Evolutionary conservation across 768 basidiomycete genomes (phyloP), one percentile per base, ranked within the genome.

Genomic region (Plicaturopsis crispa): DNA sequence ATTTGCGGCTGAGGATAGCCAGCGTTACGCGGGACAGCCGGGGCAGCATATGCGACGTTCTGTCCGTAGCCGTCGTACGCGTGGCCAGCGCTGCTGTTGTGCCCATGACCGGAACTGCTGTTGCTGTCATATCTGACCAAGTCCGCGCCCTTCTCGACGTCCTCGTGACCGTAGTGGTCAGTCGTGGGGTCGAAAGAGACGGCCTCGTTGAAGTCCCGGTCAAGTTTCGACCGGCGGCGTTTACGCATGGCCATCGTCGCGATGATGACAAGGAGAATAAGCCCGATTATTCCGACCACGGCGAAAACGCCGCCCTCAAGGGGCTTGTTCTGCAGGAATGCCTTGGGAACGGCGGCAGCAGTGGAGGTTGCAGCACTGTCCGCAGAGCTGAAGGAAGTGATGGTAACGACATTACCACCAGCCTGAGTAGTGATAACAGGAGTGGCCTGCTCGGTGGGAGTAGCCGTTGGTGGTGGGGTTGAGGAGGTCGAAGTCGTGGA

Each of bases 301-400:
- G 67, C 57, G 41, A 85, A 80, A 12, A 84, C 67, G 6, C 72
- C 56, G 5, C 74, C 74, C 30, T 73, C 70, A n/a, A 78, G 62
- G n/a, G 71, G 62, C 55, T 76, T 81, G 57, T 85, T 80, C 41
- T 75, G 57, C 24, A 85, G 52, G 59, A 87, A 86, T 8, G 66
- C 49, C 6, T 55, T 48, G n/a, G 53, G 28, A 12, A 51, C 34
- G 2, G 57, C 13, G 16, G 44, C 11, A 3, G 36, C 14, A 14
- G 34, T 48, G 12, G 46, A 19, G 13, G 63, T 43, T 2, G 60
- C 22, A 2, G 56, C 41, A 6, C 64, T 43, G 21, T 56, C 26
- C 1, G 55, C 56, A 24, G 55, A 51, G 3, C 62, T 31, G 34
- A 52, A 38, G 5, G 54, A 41, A 10, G 57, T 56, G 22, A 57